These are phyloP conservation scores for Cornus florida DNA, from an alignment of 148 eudicot genomes.

Conservation along the genomic window DNA sequence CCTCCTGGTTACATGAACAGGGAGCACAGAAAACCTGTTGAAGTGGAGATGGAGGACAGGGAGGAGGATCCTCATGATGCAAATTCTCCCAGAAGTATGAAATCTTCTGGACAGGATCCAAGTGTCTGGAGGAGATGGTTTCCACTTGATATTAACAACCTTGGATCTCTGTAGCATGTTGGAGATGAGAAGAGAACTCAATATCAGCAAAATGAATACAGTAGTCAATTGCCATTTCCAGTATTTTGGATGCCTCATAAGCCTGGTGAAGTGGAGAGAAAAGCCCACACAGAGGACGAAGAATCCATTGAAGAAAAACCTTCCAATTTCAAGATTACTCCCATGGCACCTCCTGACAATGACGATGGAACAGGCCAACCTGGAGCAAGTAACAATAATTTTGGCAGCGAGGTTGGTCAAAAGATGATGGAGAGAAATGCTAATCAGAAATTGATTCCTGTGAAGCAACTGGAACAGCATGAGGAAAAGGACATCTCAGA, in stretches of 20 bases:
- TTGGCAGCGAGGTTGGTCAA: constrained; percentile 9
- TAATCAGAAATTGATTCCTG: constrained; percentile 39
- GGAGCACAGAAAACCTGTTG: constrained; percentile 18
- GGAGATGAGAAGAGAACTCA: constrained; percentile 24
- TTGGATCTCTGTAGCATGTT: constrained; percentile 27
- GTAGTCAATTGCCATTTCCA: constrained; percentile 37
- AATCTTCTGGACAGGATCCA: constrained; percentile 23
- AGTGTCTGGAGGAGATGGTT: constrained; percentile 31
- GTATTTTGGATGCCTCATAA: constrained; percentile 57
- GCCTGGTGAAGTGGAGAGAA: constrained; percentile 18
- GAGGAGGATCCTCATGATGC: constrained; percentile 7
- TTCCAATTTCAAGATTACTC: not conserved
- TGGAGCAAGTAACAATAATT: constrained; percentile 9
- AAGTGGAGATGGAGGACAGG: constrained; percentile 9
- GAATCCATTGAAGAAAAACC: constrained; percentile 9
- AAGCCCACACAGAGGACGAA: constrained; percentile 2
- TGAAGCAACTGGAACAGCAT: constrained; percentile 42
- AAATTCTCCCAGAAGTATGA: constrained; percentile 11
- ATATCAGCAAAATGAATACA: constrained; percentile 24
- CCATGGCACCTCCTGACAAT: constrained; percentile 1
- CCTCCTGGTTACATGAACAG: constrained; percentile 38
- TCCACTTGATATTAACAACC: constrained; percentile 35
- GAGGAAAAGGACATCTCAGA: constrained; percentile 19
- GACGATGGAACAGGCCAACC: constrained; percentile 14
- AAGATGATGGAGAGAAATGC: constrained; percentile 10